These are phyloP conservation scores for Saccharomycopsis javanensis DNA, from an alignment of 805 yeast species.

Conservation along the genomic window DNA sequence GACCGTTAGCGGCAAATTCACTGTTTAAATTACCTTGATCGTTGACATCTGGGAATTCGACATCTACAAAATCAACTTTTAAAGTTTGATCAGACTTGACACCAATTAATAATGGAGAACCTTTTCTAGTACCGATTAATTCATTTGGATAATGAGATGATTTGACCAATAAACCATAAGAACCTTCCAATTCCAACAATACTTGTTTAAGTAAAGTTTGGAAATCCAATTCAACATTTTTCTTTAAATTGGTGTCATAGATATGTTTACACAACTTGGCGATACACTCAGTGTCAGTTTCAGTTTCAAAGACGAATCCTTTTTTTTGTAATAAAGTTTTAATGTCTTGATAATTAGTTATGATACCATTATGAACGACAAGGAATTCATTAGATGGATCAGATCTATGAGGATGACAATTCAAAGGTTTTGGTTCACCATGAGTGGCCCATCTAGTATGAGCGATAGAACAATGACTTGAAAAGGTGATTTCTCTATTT, in stretches of 20 bases:
- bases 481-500: slow-evolving; percentile 55
- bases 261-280: slow-evolving; percentile 91
- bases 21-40: slow-evolving; percentile 25
- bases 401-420: slow-evolving; percentile 96
- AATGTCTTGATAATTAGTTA: slow-evolving; percentile 89
- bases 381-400: slow-evolving; percentile 76
- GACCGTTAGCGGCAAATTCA: neutral
- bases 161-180: slow-evolving; percentile 91
- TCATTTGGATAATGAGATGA: slow-evolving; percentile 92
- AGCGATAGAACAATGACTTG: slow-evolving; percentile 90
- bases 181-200: slow-evolving; percentile 88
- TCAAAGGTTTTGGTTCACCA: slow-evolving; percentile 76
- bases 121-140: slow-evolving; percentile 93
- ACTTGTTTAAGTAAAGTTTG: slow-evolving; percentile 89
- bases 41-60: slow-evolving; percentile 77
- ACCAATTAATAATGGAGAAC: slow-evolving; percentile 95
- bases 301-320: slow-evolving; percentile 79
- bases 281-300: slow-evolving; percentile 96
- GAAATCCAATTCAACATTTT: slow-evolving; percentile 76
- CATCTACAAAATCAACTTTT: slow-evolving; percentile 97
- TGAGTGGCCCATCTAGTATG: slow-evolving; percentile 99
- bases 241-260: slow-evolving; percentile 64
- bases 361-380: slow-evolving; percentile 96
- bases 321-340: slow-evolving; percentile 70
- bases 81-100: slow-evolving; percentile 92